Evolutionary conservation across 2,329 filamentous ascomycete species (phyloP).

Genomic region (Aspergillaceae sp.): DNA sequence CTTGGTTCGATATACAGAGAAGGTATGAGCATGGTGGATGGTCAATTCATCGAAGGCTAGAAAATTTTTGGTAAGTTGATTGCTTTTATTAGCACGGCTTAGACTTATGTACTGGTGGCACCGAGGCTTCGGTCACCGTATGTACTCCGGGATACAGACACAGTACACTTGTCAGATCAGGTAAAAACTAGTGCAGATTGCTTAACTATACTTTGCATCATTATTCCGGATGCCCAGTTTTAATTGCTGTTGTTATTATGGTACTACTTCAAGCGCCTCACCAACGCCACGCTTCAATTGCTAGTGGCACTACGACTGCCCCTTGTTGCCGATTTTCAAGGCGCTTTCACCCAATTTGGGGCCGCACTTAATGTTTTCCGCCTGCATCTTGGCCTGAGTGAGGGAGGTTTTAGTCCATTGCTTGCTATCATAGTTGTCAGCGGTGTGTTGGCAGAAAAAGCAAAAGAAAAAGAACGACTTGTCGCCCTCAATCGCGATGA

Average conservation of each 20-base stretch:
- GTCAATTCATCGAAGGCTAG: not conserved
- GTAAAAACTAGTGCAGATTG: slow-evolving; percentile 5
- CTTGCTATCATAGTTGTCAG: slow-evolving; percentile 9
- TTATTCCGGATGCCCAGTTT: not conserved
- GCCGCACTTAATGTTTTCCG: not conserved
- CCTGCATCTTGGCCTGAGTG: not conserved
- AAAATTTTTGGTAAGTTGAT: not conserved
- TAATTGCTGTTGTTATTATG: not conserved
- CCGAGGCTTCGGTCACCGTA: not conserved
- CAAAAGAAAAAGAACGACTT: slow-evolving; percentile 9
- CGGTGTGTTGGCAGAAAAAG: slow-evolving; percentile 11
- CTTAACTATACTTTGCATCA: slow-evolving; percentile 2
- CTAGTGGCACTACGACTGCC: not conserved
- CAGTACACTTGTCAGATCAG: slow-evolving; percentile 9
- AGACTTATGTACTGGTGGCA: too few species aligned
- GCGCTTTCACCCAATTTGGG: not conserved
- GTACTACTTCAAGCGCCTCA: too few species aligned
- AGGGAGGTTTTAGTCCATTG: not conserved
- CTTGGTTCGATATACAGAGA: not conserved
- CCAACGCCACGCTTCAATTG: not conserved
- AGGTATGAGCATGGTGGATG: not conserved
- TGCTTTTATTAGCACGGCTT: not conserved
- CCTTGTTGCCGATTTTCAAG: not conserved
- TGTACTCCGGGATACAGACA: too few species aligned
- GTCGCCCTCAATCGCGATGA: slow-evolving; percentile 19